These are phyloP conservation scores for Escallonia herrerae DNA, from an alignment of 129 eudicot genomes.

Conservation along the genomic window DNA sequence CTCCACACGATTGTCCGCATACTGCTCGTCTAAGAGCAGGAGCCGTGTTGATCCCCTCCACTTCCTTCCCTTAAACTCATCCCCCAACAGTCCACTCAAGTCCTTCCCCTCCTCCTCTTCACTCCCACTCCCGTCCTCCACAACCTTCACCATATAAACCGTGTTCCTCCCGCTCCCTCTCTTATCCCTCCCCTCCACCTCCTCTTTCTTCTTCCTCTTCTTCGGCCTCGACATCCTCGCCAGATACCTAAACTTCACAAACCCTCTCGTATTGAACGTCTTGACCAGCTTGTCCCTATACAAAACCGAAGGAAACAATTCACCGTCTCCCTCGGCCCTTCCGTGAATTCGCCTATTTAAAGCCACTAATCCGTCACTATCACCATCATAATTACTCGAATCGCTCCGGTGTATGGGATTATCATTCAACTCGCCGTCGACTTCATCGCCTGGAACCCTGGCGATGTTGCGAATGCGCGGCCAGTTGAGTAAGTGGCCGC, in stretches of 20 bases:
- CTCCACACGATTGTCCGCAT: slow-evolving; percentile 32
- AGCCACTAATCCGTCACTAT: slow-evolving; percentile 11
- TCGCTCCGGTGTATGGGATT: slow-evolving; percentile 12
- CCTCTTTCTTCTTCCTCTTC: slow-evolving; percentile 23
- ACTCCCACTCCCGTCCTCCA: slow-evolving; percentile 19
- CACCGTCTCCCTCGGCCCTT: slow-evolving; percentile 74
- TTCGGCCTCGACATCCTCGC: slow-evolving; percentile 45
- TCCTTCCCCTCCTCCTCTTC: slow-evolving; percentile 22
- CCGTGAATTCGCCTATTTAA: slow-evolving; percentile 60
- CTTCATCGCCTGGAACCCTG: slow-evolving; percentile 86
- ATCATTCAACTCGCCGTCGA: slow-evolving; percentile 37
- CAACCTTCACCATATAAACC: slow-evolving; percentile 30
- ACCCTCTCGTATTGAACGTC: slow-evolving; percentile 39
- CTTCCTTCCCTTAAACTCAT: slow-evolving; percentile 24
- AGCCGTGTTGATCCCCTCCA: slow-evolving; percentile 89
- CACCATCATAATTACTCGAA: slow-evolving; percentile 15
- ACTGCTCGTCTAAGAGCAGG: slow-evolving; percentile 74
- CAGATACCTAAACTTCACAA: slow-evolving; percentile 38
- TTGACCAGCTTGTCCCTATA: slow-evolving; percentile 42
- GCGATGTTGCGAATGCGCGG: slow-evolving; percentile 74
- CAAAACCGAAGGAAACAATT: slow-evolving; percentile 31
- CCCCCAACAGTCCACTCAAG: slow-evolving; percentile 39
- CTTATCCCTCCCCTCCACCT: slow-evolving; percentile 6
- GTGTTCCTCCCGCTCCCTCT: slow-evolving; percentile 21
- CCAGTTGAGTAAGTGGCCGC: slow-evolving; percentile 93